Evolutionary conservation across 2,329 filamentous ascomycete species (phyloP), one percentile per base, ranked within the genome.

Genomic region (Sporothrix phasma): DNA sequence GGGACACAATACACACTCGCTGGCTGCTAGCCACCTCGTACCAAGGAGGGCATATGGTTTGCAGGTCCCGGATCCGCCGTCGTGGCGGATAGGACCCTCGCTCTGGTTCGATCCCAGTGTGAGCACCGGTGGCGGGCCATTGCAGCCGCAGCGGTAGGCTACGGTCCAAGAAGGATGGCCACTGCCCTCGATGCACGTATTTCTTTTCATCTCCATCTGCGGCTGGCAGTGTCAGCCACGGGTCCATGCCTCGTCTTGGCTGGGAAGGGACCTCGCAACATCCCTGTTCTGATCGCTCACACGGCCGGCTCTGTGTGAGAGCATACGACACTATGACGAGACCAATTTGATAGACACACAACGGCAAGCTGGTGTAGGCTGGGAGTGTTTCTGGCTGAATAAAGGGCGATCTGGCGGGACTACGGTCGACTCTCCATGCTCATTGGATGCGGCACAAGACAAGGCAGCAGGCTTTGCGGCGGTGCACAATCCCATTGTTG

Each of bases 51-150:
- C 76, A 76, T 5, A 70, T 65, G 5, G 58, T 54, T 46, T 76
- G 71, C 8, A 82, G 67, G 3, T 73, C 72, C 62, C 79, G 78
- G 65, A 82, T 76, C 64, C 78, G 77, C 65, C 72, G 72, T 47
- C 80, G 74, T 39, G 71, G 53, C 10, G 80, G 79, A 26, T 74
- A 72, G 60, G 73, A 71, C 4, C 74, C 73, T 17, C 74, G 29
- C 51, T 47, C 17, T 67, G 34, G 51, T 54, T 73, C 68, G 51
- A 76, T 69, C 15, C 70, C 72, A 13, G 68, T 68, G 17, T 68
- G 67, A 41, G 71, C 70, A 45, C 77, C 77, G 7, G 73, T 74
- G 29, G 78, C 61, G 3, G 63, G 49, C n/a, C 17, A 61, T 62
- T 4, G 39, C 4, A 3, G 56, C 24, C 10, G 13, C n/a, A 5